Base-by-base conservation (phyloP, 2,329 filamentous ascomycete species). In the Cladosporium sp. region DNA sequence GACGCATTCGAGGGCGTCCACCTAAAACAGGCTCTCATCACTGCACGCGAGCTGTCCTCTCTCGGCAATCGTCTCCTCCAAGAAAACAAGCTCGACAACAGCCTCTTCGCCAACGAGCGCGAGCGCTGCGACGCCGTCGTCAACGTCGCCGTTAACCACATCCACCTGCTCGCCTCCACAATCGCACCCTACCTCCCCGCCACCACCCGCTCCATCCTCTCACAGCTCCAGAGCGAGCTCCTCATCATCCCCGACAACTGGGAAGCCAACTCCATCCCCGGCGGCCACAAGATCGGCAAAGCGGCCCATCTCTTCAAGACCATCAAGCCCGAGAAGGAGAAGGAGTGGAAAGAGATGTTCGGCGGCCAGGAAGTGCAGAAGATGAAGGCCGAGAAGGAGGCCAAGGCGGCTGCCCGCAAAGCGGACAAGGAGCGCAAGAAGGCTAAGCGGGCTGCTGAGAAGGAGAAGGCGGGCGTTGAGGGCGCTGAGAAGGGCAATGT, bases 131-230 rank as follows among this genome's bases (percentile, higher is more conserved):
- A 86, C 13, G 84, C 86, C 6, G 86, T 89, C 23, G 85, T 96
- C 63, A 90, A 91, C 64, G 82, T 93, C n/a, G 91, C 90, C 0
- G 83, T 96, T 67, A 96, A 96, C 80, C 86, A 93, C 69, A 88
- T 94, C 63, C 88, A 94, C 74, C 88, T 97, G 34, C 84, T 96
- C 57, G 91, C 93, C 25, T 89, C 87, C 63, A 81, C 97, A 51
- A 86, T 93, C 65, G 87, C 88, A 61, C 93, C 93, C 0, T 97
- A 94, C 80, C 91, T 97, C 84, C 93, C 92, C 48, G 85, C 85
- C n/a, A 93, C 90, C 10, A 84, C 90, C 3, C 84, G 84, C 66
- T 87, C 87, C 34, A 97, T 97, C 71, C 86, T 92, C 69, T 79
- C 86, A 68, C 94, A 97, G 80, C 85, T 98, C 30, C 75, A 83